Evolutionary conservation across 176 grass and related monocot genomes (phyloP), one percentile per base, ranked within the genome.

Genomic region (Lolium multiflorum): DNA sequence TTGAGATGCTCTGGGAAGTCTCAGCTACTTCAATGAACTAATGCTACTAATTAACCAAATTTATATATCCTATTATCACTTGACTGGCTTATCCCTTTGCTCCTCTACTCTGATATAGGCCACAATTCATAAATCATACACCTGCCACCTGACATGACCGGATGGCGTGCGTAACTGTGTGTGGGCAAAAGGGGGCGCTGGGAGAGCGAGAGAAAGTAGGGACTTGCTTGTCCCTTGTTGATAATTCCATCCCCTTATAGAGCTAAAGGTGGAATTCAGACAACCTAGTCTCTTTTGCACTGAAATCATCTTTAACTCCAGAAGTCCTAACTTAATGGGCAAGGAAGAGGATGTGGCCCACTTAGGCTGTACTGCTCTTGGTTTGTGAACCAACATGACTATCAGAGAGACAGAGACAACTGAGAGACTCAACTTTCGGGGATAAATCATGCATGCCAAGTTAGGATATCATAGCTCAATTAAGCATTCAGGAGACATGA

Each of bases 11-110:
- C 8, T 21, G 35, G 55, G 21, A 84, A 91, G 25, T 84, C 49
- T 46, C 75, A 84, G 11, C 18, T 76, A 68, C 24, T 89, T 78
- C 39, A 69, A 77, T 77, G 51, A 37, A 83, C 70, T 50, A 67
- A 82, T 79, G 7, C 28, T 50, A 75, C 38, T 77, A 47, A 78
- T 11, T 58, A 37, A 47, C 80, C 15, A 20, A 57, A 41, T 87
- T 66, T 71, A 39, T 43, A 76, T 58, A 80, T 24, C 15, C 21
- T 74, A 7, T 80, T 84, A 80, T 74, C 39, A 11, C 21, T 74
- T 71, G 44, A 77, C 63, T 5, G 54, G 28, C 59, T 71, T 82
- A 86, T 69, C 73, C 61, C 31, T 60, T 74, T 49, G 58, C 48
- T 76, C 47, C 31, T 84, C 24, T 83, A 71, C 62, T 71, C 60